Percentiles rank a stretch among this genome's conserved stretches.
Conservation (phyloP, 495 filamentous ascomycete species). For the Podospora comata region DNA sequence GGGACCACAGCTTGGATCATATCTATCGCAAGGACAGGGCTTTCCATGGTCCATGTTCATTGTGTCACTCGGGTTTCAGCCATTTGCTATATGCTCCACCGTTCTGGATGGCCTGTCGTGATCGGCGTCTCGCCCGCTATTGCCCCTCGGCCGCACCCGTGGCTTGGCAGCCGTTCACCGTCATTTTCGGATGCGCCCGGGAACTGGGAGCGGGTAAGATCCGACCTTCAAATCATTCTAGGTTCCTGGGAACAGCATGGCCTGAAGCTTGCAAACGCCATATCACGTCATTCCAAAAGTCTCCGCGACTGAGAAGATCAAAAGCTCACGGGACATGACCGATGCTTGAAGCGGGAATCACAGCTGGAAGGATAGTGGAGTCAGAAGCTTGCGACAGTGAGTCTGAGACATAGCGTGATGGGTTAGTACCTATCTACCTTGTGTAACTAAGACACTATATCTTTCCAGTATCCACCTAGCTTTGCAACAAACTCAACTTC, state of each 20-base stretch:
- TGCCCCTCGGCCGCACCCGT: neutral
- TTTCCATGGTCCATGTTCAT: too few species aligned
- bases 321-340: neutral
- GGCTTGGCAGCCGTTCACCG: neutral
- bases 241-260: too few species aligned
- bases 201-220: neutral
- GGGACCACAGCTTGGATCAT: neutral
- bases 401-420: neutral
- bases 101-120: neutral
- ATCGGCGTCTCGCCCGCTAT: neutral
- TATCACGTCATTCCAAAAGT: too few species aligned
- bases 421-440: too few species aligned
- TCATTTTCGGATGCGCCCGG: neutral
- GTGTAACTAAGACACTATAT: too few species aligned
- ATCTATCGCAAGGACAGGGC: neutral
- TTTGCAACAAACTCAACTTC: neutral
- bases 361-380: too few species aligned
- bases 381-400: too few species aligned
- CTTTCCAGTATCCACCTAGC: neutral
- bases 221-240: too few species aligned
- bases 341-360: neutral
- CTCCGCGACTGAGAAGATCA: too few species aligned
- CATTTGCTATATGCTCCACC: neutral
- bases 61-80: neutral
- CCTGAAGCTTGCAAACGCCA: too few species aligned